phyloP scores from a whole-genome alignment of 1,284 basidiomycete species.

The Xerocomus nothofagi region DNA sequence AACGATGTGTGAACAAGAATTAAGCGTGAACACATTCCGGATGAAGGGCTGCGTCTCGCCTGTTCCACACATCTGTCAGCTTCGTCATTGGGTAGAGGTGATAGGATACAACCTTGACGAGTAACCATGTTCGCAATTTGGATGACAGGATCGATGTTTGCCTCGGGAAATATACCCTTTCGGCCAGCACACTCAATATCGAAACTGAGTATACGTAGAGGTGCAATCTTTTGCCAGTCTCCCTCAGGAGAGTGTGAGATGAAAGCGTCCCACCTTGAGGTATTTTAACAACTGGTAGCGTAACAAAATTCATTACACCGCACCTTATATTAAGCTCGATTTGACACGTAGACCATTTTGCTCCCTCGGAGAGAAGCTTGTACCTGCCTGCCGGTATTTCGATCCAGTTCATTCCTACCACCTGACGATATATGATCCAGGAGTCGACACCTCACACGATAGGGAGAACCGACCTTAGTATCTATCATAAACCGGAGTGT shows the following conservation, averaged over 20 bases:
- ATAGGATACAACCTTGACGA: slow-evolving; percentile 67
- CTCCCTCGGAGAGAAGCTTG: slow-evolving; percentile 51
- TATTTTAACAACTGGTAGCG: not conserved
- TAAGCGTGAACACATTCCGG: slow-evolving; percentile 94
- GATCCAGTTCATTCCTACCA: slow-evolving; percentile 98
- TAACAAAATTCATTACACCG: slow-evolving; percentile 17
- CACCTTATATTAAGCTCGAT: slow-evolving; percentile 80
- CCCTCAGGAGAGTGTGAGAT: slow-evolving; percentile 89
- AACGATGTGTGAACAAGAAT: slow-evolving; percentile 90
- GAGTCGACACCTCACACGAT: not conserved
- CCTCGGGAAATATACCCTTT: slow-evolving; percentile 94
- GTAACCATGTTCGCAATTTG: slow-evolving; percentile 99
- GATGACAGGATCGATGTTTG: slow-evolving; percentile 87
- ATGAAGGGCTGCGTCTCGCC: slow-evolving; percentile 91
- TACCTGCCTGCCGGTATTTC: slow-evolving; percentile 86
- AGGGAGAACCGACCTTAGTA: slow-evolving; percentile 59
- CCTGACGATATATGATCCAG: slow-evolving; percentile 44
- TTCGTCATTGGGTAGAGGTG: not conserved
- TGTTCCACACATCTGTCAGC: slow-evolving; percentile 10
- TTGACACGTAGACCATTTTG: slow-evolving; percentile 81
- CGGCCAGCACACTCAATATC: slow-evolving; percentile 97
- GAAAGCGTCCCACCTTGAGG: slow-evolving; percentile 72
- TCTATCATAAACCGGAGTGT: slow-evolving; percentile 95
- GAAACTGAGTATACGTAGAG: slow-evolving; percentile 89
- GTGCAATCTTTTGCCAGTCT: slow-evolving; percentile 87